phyloP scores from a whole-genome alignment of 2,329 filamentous ascomycete species.

The Aspergillus sp. region DNA sequence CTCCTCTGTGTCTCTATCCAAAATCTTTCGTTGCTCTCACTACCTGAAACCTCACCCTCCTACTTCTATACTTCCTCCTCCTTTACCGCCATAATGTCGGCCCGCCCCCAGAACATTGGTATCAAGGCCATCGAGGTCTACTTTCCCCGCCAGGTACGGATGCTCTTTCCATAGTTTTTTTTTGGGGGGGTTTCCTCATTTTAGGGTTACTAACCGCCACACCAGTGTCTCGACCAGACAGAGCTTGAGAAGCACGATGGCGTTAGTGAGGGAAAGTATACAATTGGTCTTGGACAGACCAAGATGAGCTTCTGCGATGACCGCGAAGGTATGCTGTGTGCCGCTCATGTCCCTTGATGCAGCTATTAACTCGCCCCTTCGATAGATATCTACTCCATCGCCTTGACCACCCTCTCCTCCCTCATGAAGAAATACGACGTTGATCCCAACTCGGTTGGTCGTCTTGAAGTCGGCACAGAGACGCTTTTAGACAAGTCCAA shows the following conservation, averaged over 20 bases:
- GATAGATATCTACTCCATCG: constrained; percentile 83
- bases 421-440: constrained; percentile 83
- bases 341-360: background rate
- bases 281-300: constrained; percentile 86
- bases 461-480: constrained; percentile 84
- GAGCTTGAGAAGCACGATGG: constrained; percentile 88
- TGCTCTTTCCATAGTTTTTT: background rate
- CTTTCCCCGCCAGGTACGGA: constrained; percentile 80
- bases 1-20: background rate
- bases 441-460: constrained; percentile 76
- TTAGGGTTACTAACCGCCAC: constrained; percentile 12
- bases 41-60: constrained; percentile 14
- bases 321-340: constrained; percentile 69
- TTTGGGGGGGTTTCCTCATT: background rate
- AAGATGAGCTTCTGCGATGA: constrained; percentile 94
- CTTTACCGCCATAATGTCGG: constrained; percentile 61
- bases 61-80: constrained; percentile 15
- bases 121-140: constrained; percentile 94
- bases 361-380: constrained; percentile 38
- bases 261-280: constrained; percentile 81
- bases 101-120: constrained; percentile 83
- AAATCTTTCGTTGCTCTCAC: background rate
- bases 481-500: constrained; percentile 88
- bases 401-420: constrained; percentile 76
- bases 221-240: constrained; percentile 80